Evolutionary conservation across 2,329 filamentous ascomycete genomes (phyloP).

Genomic region (Allantophomopsis cytisporea): DNA sequence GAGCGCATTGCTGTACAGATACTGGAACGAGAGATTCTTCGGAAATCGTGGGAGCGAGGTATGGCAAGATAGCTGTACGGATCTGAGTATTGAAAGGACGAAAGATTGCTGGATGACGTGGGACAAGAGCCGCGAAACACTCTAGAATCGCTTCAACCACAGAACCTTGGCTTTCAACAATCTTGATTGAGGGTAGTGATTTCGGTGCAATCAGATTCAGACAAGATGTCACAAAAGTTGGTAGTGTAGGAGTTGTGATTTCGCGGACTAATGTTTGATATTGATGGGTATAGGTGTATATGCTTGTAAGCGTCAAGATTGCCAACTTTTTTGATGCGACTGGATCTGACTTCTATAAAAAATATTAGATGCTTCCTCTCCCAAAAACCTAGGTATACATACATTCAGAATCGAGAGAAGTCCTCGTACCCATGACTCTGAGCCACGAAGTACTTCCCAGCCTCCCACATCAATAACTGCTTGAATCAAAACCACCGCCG

Average conservation of each 20-base stretch:
- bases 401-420: constrained; percentile 63
- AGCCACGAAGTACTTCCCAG: constrained; percentile 65
- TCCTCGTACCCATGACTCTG: constrained; percentile 64
- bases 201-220: constrained; percentile 46
- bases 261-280: constrained; percentile 77
- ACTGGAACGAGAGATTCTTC: constrained; percentile 32
- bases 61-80: constrained; percentile 40
- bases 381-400: constrained; percentile 4
- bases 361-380: constrained; percentile 7
- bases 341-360: constrained; percentile 61
- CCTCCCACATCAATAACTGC: constrained; percentile 70
- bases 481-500: constrained; percentile 68
- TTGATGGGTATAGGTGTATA: constrained; percentile 71
- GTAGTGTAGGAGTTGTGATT: constrained; percentile 72
- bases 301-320: constrained; percentile 65
- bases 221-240: constrained; percentile 60
- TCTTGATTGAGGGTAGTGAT: not conserved
- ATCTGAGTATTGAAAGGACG: constrained; percentile 63
- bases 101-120: constrained; percentile 73
- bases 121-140: constrained; percentile 57
- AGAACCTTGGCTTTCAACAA: constrained; percentile 21
- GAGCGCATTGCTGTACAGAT: constrained; percentile 41
- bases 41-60: constrained; percentile 50
- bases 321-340: constrained; percentile 61
- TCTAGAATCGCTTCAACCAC: constrained; percentile 57